A percentile compares a stretch with the other conserved stretches of the same genome.
Conservation (phyloP, 805 yeast species). For the Yamadazyma sp. region DNA sequence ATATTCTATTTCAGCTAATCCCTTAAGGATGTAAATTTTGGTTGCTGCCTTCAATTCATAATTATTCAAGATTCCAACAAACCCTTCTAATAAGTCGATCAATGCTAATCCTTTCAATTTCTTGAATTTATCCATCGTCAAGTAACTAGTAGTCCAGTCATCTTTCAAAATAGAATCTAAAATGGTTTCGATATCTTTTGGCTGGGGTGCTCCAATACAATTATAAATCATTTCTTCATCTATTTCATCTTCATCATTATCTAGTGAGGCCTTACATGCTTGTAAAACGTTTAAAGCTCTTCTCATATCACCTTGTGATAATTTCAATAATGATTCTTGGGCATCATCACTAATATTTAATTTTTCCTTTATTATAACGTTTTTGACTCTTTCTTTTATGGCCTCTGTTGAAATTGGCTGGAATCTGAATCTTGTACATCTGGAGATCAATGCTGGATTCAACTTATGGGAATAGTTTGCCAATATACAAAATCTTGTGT, state of each 20-base stretch:
- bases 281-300: conserved; percentile 89
- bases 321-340: conserved; percentile 56
- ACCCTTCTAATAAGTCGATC: conserved; percentile 77
- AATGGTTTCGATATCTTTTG: conserved; percentile 73
- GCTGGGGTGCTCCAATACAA: conserved; percentile 95
- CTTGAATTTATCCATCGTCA: conserved; percentile 65
- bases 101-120: conserved; percentile 81
- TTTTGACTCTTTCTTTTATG: conserved; percentile 60
- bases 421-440: conserved; percentile 95
- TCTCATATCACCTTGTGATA: conserved; percentile 97
- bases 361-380: conserved; percentile 68
- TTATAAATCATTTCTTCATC: conserved; percentile 79
- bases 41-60: conserved; percentile 64
- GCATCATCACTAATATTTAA: conserved; percentile 61
- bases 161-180: conserved; percentile 77
- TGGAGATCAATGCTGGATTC: conserved; percentile 89
- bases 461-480: conserved; percentile 95
- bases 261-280: conserved; percentile 79
- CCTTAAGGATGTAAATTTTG: conserved; percentile 61
- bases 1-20: conserved; percentile 85
- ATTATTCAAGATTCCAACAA: conserved; percentile 66
- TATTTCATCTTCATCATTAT: conserved; percentile 39
- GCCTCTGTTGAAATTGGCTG: conserved; percentile 73
- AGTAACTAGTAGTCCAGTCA: conserved; percentile 79
- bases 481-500: conserved; percentile 91